Conservation (phyloP, 345 rosid species). For the Melaleuca alternifolia region DNA sequence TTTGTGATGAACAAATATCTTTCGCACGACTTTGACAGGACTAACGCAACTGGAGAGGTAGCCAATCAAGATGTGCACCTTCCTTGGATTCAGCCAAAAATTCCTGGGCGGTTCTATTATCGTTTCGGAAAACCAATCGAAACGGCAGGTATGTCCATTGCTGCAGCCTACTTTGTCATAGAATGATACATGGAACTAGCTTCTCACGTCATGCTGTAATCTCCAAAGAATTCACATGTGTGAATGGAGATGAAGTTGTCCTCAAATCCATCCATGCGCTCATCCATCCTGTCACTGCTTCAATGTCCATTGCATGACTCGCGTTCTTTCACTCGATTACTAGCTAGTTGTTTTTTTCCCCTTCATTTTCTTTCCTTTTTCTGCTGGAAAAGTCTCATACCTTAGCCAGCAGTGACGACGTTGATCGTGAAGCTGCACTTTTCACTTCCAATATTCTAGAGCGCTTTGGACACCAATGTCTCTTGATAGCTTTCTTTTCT, state of each 20-base stretch:
- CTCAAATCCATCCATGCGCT: neutral
- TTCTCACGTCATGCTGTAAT: neutral
- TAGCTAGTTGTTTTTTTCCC: neutral
- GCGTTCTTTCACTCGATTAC: neutral
- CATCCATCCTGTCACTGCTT: neutral
- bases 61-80: slow-evolving; percentile 42
- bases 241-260: neutral
- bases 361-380: neutral
- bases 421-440: neutral
- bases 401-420: neutral
- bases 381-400: neutral
- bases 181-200: neutral
- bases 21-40: slow-evolving; percentile 14
- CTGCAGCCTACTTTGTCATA: neutral
- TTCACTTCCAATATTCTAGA: neutral
- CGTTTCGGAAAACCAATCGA: slow-evolving; percentile 74
- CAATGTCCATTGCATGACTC: neutral
- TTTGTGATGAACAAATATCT: neutral
- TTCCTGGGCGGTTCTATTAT: slow-evolving; percentile 70
- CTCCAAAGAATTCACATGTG: neutral
- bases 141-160: slow-evolving; percentile 34
- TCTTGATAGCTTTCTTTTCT: neutral
- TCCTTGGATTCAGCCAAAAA: slow-evolving; percentile 53
- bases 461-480: neutral
- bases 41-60: slow-evolving; percentile 34